Percentiles rank a stretch among this genome's conserved stretches.
These are phyloP conservation scores for Pseudogymnoascus verrucosus DNA, from an alignment of 2,329 filamentous ascomycete species.

Conservation along the genomic window DNA sequence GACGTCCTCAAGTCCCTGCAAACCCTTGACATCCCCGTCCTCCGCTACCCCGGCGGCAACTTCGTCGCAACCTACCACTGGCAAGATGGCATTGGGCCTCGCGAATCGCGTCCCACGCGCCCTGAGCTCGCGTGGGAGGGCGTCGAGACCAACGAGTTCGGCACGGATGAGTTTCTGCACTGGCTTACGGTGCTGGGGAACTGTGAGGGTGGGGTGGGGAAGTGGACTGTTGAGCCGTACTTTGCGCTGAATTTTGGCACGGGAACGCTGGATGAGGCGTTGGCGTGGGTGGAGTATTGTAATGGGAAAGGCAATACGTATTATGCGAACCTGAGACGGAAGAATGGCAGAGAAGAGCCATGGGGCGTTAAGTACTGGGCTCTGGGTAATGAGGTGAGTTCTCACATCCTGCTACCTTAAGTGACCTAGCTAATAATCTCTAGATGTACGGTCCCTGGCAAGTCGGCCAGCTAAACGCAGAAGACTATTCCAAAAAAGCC, in stretches of 20 bases:
- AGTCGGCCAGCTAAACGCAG: constrained; percentile 48
- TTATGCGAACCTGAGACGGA: constrained; percentile 71
- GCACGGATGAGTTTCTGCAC: constrained; percentile 78
- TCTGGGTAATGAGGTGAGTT: constrained; percentile 59
- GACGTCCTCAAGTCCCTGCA: constrained; percentile 69
- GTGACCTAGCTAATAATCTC: not conserved
- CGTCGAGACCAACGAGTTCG: constrained; percentile 69
- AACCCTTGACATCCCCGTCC: constrained; percentile 67
- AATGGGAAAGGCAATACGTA: constrained; percentile 70
- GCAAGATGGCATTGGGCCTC: constrained; percentile 71
- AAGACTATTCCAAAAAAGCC: constrained; percentile 48
- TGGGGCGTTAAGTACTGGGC: constrained; percentile 85
- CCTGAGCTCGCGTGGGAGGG: constrained; percentile 72
- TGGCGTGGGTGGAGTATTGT: constrained; percentile 82
- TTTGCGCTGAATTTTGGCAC: constrained; percentile 76
- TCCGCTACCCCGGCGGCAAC: constrained; percentile 77
- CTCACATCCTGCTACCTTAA: too few relatives aligned
- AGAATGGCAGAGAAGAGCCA: constrained; percentile 67
- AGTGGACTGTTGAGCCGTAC: constrained; percentile 65
- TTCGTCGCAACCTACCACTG: constrained; percentile 82
- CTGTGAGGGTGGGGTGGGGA: constrained; percentile 45
- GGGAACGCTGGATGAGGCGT: constrained; percentile 46
- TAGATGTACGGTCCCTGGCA: constrained; percentile 34
- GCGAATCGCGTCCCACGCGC: constrained; percentile 54
- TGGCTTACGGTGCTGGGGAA: constrained; percentile 63